phyloP scores from a whole-genome alignment of 2,329 filamentous ascomycete species.

The Aureobasidium sp. region DNA sequence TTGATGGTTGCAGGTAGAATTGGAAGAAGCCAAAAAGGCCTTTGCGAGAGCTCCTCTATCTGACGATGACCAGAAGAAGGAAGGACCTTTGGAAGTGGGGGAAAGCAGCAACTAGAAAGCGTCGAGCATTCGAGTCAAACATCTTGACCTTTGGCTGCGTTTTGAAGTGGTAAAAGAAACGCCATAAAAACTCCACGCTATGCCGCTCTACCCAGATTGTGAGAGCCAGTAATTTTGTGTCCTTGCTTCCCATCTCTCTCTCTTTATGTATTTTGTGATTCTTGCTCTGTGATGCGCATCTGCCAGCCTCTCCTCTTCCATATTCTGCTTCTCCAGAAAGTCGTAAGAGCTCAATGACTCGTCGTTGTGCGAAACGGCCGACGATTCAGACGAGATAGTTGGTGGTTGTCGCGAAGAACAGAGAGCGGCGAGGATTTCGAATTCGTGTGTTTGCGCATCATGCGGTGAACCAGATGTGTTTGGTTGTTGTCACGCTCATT shows the following conservation, averaged over 20 bases:
- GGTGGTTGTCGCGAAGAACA: too few relatives aligned
- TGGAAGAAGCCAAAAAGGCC: background rate
- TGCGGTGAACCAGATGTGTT: background rate
- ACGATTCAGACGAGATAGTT: too few relatives aligned
- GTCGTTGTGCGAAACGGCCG: too few relatives aligned
- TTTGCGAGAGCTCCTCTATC: background rate
- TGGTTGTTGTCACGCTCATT: constrained; percentile 53
- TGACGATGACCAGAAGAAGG: background rate
- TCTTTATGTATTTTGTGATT: background rate
- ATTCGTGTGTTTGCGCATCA: too few relatives aligned
- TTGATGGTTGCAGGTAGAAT: background rate
- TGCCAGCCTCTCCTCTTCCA: background rate
- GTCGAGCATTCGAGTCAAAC: too few relatives aligned
- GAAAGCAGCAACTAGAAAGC: too few relatives aligned
- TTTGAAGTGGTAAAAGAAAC: background rate
- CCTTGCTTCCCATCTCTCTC: too few relatives aligned
- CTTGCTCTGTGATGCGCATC: background rate
- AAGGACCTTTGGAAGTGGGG: background rate
- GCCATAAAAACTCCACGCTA: constrained; percentile 16
- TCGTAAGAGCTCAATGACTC: background rate
- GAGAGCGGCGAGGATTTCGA: too few relatives aligned
- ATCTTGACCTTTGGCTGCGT: background rate
- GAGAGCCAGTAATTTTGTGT: background rate
- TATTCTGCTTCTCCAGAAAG: background rate
- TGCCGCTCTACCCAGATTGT: background rate